Conservation (phyloP, 768 basidiomycete genomes). For the Gelatoporia subvermispora region DNA sequence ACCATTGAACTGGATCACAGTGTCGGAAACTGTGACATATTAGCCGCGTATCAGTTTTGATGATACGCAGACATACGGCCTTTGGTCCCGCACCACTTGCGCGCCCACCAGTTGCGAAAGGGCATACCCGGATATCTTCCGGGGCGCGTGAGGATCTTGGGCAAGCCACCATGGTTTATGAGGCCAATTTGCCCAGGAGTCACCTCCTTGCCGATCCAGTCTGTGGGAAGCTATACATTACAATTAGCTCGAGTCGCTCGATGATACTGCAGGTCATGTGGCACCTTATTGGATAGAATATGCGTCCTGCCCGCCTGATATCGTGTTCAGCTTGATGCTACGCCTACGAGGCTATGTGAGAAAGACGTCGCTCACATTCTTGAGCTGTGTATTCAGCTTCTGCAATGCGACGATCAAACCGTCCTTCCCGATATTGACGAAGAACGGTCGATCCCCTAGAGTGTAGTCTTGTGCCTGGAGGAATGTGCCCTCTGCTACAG, state of each 20-base stretch:
- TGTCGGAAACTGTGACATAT: conserved; percentile 59
- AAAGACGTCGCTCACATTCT: conserved; percentile 32
- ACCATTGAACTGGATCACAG: conserved; percentile 76
- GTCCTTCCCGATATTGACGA: conserved; percentile 61
- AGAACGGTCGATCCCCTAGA: conserved; percentile 61
- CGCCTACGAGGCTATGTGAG: not conserved
- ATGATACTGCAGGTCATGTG: no score
- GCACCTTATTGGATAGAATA: no score
- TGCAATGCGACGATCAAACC: conserved; percentile 66
- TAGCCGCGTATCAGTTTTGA: not conserved
- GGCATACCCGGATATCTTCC: conserved; percentile 78
- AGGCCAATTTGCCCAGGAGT: conserved; percentile 68
- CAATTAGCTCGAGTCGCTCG: no score
- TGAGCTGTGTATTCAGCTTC: conserved; percentile 62
- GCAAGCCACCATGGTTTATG: conserved; percentile 78
- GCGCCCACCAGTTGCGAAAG: conserved; percentile 81
- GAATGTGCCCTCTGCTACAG: conserved; percentile 26
- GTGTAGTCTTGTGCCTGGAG: conserved; percentile 44
- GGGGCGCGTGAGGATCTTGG: conserved; percentile 68
- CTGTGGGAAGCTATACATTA: conserved; percentile 48
- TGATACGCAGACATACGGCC: conserved; percentile 44
- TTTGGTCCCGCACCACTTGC: conserved; percentile 65
- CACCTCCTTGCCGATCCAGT: conserved; percentile 70
- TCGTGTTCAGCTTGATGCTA: not conserved
- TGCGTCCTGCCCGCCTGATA: conserved; percentile 49